Base-by-base conservation (phyloP, 1,284 basidiomycete species). In the Ustilago tritici region DNA sequence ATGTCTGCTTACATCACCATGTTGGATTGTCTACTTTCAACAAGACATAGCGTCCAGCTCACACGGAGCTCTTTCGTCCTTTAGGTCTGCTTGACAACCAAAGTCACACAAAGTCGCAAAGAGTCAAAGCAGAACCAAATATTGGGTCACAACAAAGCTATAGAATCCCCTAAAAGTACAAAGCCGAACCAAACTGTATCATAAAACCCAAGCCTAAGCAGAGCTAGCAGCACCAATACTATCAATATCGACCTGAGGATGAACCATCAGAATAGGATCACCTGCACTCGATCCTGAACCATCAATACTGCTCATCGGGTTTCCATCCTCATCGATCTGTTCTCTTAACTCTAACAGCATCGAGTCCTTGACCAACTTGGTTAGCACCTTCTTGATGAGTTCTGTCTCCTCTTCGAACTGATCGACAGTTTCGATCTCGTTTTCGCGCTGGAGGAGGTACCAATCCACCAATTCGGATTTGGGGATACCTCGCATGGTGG, bases 331-430 rank as follows among this genome's bases (percentile, higher is more conserved):
- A 11, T 72, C 72, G 6, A 77, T 56, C 56, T 76, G 77, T 36
- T 70, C 76, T 15, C 76, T 69, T 19, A 87, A 62, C 65, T 85
- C 79, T 17, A 87, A 71, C 35, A 87, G 70, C 62, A 82, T 83
- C 43, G 80, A 80, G 43, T 87, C 95, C 90, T 95, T 96, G 73
- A 96, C 92, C 65, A 99, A 88, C 87, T 94, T 95, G 79, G 89
- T 90, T 73, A 99, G 86, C 82, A 97, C 92, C 88, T 98, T 99
- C 53, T 90, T 91, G 75, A 98, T 91, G 66, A 99, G 88, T 86
- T 94, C 93, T 81, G 92, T 92, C 88, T 99, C 94, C 78, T 93
- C 92, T 81, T 98, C 94, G n/a, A 97, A 88, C 84, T 96, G 92
- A 63, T 95, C 94, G 15, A 95, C 89, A 56, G 92, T 91, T 73